Conservation (phyloP, 805 yeast genomes). For the Diddensiella santjacobensis region DNA sequence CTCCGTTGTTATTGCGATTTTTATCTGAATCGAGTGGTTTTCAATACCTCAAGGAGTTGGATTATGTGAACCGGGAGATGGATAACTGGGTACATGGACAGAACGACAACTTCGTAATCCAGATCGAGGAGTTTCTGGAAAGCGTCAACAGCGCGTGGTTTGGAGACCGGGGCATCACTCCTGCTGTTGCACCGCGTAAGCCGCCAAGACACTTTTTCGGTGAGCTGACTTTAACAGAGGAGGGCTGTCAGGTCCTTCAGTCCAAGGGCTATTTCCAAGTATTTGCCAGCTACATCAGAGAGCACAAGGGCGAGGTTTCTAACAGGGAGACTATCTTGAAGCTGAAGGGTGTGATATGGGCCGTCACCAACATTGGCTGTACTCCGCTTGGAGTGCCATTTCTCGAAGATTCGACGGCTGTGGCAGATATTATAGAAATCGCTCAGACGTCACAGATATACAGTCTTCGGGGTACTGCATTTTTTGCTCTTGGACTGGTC, state of each 20-base stretch:
- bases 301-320: conserved; percentile 22
- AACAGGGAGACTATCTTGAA: conserved; percentile 40
- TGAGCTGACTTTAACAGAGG: conserved; percentile 72
- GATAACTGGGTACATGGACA: conserved; percentile 55
- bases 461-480: conserved; percentile 72
- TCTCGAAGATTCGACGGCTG: conserved; percentile 49
- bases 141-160: conserved; percentile 19
- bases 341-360: conserved; percentile 79
- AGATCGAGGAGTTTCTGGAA: conserved; percentile 34
- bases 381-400: conserved; percentile 63
- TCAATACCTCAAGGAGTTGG: conserved; percentile 52
- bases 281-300: conserved; percentile 31
- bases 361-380: conserved; percentile 78
- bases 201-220: conserved; percentile 72
- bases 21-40: conserved; percentile 69
- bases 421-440: conserved; percentile 51
- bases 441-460: conserved; percentile 47
- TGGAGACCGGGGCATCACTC: not conserved
- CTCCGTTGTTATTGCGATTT: conserved; percentile 58
- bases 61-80: conserved; percentile 63
- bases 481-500: conserved; percentile 70
- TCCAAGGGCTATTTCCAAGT: conserved; percentile 40
- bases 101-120: conserved; percentile 32
- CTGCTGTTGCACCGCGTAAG: conserved; percentile 1
- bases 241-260: conserved; percentile 64